Base-by-base conservation (phyloP, 108 stramenopile species). In the Epithemia pelagica region DNA sequence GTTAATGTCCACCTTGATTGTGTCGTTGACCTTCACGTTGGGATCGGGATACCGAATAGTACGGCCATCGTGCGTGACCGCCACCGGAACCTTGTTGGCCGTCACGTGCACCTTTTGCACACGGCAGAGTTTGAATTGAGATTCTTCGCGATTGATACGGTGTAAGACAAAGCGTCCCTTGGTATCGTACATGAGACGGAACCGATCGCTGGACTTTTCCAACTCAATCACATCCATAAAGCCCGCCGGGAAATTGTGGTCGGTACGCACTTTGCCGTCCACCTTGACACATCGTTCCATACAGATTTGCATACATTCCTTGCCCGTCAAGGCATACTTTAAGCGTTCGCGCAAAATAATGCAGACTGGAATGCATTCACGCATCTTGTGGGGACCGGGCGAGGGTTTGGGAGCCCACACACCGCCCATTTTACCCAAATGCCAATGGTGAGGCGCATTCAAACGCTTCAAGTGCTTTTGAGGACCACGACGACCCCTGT, bases 391-490 rank as follows among this genome's bases (percentile, higher is more conserved):
- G 62, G 99, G 99, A 61, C 99, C 99, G 32, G 92, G 57, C 52
- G 93, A 95, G 68, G 96, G 95, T 67, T 90, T 84, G 60, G 94
- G 95, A 32, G 90, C 97, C 84, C 89, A 99, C 67, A 98, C 96
- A 69, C 99, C 98, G 61, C 88, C 96, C 96, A 98, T 96, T 86
- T 99, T 98, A 71, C 87, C 96, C 74, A 98, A 89, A 85, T 98
- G 96, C 99, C 99, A 99, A 77, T 98, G 96, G 64, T 78, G 81
- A 67, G 99, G 99, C 70, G 99, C 97, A 95, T 97, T 89, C 80
- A 99, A 89, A 65, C 99, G 96, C 97, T 99, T 99, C 69, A 97
- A 82, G 70, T 99, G 99, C 82, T 98, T 98, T 91, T 96, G 94
- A 15, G 97, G 97, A 72, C 99, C 99, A 73, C 96, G 94, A 74